These are phyloP conservation scores for Cocos nucifera DNA, from an alignment of 176 grass and related monocot species.

Conservation along the genomic window DNA sequence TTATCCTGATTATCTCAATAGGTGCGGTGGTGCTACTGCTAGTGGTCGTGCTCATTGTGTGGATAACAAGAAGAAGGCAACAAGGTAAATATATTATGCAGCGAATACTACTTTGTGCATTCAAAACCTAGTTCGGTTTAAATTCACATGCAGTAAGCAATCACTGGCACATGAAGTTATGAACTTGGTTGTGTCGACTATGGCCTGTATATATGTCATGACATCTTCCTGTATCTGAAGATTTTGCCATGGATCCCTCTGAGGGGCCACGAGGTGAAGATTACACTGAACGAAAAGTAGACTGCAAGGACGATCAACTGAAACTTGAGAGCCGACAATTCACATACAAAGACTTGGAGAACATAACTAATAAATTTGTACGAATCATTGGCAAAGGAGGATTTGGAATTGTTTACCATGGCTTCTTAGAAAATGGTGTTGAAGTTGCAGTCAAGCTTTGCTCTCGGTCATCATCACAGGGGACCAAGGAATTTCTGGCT, in stretches of 20 bases:
- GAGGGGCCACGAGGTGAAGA: slow-evolving; percentile 7
- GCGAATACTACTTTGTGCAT: background rate
- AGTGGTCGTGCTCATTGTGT: background rate
- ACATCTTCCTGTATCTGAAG: background rate
- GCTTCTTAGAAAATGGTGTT: slow-evolving; percentile 41
- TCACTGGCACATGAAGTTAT: no score
- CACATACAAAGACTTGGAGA: slow-evolving; percentile 39
- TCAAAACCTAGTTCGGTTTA: background rate
- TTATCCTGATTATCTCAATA: slow-evolving; percentile 1
- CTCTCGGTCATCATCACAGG: slow-evolving; percentile 32
- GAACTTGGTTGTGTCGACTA: background rate
- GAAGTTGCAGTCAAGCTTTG: slow-evolving; percentile 47
- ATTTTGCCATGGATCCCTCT: slow-evolving; percentile 6
- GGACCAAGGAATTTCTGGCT: slow-evolving; percentile 43
- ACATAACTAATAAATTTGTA: slow-evolving; percentile 38
- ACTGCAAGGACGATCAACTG: background rate
- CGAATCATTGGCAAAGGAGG: slow-evolving; percentile 35
- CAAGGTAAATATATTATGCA: background rate
- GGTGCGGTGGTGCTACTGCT: background rate
- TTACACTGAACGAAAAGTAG: background rate
- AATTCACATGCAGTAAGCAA: slow-evolving; percentile 5
- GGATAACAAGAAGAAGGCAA: background rate
- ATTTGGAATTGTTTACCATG: slow-evolving; percentile 48
- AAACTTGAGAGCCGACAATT: slow-evolving; percentile 39
- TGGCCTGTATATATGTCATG: background rate